Evolutionary conservation across 192 early-diverging fungal genomes (phyloP).

Genomic region (Piromyces finnis): DNA sequence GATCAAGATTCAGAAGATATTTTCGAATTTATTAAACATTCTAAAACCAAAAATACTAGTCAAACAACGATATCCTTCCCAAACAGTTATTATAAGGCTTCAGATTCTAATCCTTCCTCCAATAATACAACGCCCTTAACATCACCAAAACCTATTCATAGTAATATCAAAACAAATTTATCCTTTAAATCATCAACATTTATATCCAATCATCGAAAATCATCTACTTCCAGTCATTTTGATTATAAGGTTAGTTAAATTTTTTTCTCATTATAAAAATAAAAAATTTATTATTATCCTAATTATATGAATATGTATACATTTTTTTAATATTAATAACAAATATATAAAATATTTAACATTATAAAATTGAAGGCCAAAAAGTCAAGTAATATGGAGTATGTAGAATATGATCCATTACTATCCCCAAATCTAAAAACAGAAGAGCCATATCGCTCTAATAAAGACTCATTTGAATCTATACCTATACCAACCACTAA

Average conservation of each 20-base stretch:
- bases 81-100: too few species aligned
- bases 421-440: neutral
- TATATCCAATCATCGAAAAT: too few species aligned
- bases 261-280: too few species aligned
- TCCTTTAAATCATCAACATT: too few species aligned
- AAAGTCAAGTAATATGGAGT: neutral
- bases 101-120: neutral
- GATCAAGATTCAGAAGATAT: neutral
- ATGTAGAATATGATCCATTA: neutral
- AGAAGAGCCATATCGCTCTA: neutral
- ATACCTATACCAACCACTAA: neutral
- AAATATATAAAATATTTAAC: neutral
- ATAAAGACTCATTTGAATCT: neutral
- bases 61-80: neutral
- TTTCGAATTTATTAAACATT: neutral
- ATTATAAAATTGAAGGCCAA: neutral
- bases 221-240: too few species aligned
- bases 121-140: too few species aligned
- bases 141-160: too few species aligned
- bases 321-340: too few species aligned
- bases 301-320: too few species aligned
- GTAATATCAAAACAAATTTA: too few species aligned
- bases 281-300: too few species aligned
- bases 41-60: neutral
- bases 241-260: too few species aligned